Base-by-base conservation (phyloP, 768 basidiomycete genomes). In the Xanthoconium stramineum region DNA sequence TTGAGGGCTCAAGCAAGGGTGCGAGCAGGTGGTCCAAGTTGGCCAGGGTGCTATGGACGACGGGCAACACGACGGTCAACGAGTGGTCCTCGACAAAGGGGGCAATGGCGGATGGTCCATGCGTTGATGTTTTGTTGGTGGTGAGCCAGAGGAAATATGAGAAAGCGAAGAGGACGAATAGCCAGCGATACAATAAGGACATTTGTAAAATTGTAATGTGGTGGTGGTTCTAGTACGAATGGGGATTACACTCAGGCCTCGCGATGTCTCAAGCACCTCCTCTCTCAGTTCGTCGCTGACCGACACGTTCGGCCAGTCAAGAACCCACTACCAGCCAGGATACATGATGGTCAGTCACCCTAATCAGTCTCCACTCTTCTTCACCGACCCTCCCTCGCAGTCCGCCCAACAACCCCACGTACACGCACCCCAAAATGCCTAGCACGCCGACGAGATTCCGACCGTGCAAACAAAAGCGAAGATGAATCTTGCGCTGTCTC, bases 391-490 rank as follows among this genome's bases (percentile, higher is more conserved):
- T 38, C 28, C 20, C n/a, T 20, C 39, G 35, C 50, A 88, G 86
- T 85, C 84, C 53, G 77, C 81, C 15, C 82, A 83, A 7, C 88
- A 88, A 68, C 80, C 74, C 53, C 82, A 81, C 61, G 85, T 86
- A 65, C 55, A 75, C 45, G 59, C 73, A 35, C 82, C 81, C 6
- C 83, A 81, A 60, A 80, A 77, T 35, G 80, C 76, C 53, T 84
- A 85, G 66, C 81, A 87, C 30, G 76, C 80, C 14, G 89, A 91
- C 57, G 89, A 92, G 56, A 78, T 82, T 43, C 89, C 89, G 5
- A 76, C 88, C 13, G 84, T 92, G 15, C 84, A 81, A 57, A 90
- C 89, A 1, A 91, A 91, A 66, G 89, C 89, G 24, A 89, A 91
- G 67, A 79, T 90, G 74, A 91, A 86, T 67, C 80, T 85, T 55